These are phyloP conservation scores for Verticillium longisporum DNA, from an alignment of 2,329 filamentous ascomycete genomes.

Conservation along the genomic window DNA sequence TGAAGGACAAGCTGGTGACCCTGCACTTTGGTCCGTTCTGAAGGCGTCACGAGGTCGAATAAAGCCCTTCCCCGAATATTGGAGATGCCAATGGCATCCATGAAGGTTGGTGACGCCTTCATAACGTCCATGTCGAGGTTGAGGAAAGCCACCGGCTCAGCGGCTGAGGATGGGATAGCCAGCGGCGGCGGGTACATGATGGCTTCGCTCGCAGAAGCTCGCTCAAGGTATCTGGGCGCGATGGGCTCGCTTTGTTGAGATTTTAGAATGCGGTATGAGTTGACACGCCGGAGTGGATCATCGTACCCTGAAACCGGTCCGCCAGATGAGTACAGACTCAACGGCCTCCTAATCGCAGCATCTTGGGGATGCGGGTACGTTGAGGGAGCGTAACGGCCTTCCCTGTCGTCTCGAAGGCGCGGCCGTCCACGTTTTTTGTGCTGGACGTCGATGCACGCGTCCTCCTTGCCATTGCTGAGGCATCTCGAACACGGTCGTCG, in stretches of 20 bases:
- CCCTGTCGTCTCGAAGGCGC: slow-evolving; percentile 65
- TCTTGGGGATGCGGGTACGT: slow-evolving; percentile 40
- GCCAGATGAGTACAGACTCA: slow-evolving; percentile 43
- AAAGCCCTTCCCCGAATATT: slow-evolving; percentile 42
- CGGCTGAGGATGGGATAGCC: slow-evolving; percentile 29
- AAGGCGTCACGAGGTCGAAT: slow-evolving; percentile 42
- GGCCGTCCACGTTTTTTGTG: slow-evolving; percentile 81
- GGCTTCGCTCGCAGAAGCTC: slow-evolving; percentile 39
- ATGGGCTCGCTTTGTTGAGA: slow-evolving; percentile 43
- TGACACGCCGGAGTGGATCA: slow-evolving; percentile 35
- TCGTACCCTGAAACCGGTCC: slow-evolving; percentile 38
- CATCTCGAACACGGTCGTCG: slow-evolving; percentile 75
- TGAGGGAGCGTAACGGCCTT: slow-evolving; percentile 48
- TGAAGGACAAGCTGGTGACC: slow-evolving; percentile 45
- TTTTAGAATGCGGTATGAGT: slow-evolving; percentile 48
- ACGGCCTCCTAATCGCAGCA: slow-evolving; percentile 38
- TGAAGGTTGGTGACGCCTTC: slow-evolving; percentile 48
- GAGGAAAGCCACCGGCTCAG: slow-evolving; percentile 51
- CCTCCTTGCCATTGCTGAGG: slow-evolving; percentile 70
- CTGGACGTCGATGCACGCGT: slow-evolving; percentile 74
- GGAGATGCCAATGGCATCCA: slow-evolving; percentile 45
- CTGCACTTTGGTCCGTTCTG: slow-evolving; percentile 46
- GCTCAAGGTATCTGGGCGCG: slow-evolving; percentile 43
- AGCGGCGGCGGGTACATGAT: slow-evolving; percentile 39
- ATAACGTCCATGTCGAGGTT: slow-evolving; percentile 52